A percentile compares a stretch with the other conserved stretches of the same genome.
phyloP scores from a whole-genome alignment of 257 asterid species.

The Solanum medicagineum region DNA sequence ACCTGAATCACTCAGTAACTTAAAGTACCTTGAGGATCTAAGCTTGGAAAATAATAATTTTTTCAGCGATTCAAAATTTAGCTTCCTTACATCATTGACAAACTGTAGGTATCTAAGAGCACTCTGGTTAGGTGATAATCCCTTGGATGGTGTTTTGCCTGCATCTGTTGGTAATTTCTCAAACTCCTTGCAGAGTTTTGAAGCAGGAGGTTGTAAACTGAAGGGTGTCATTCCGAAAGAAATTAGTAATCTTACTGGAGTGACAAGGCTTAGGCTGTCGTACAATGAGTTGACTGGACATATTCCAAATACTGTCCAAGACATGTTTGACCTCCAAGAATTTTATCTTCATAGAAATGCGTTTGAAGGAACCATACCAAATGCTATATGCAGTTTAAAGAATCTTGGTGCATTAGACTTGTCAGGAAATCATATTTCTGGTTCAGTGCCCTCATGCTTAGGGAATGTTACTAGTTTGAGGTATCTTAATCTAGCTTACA shows the following conservation, averaged over 20 bases:
- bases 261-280: not conserved
- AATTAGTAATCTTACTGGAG: not conserved
- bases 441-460: not conserved
- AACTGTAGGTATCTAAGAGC: not conserved
- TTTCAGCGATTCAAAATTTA: not conserved
- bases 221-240: not conserved
- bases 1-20: conserved; percentile 4
- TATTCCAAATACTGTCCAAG: not conserved
- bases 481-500: not conserved
- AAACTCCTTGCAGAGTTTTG: not conserved
- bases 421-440: not conserved
- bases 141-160: not conserved
- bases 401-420: not conserved
- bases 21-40: not conserved
- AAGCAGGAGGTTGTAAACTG: not conserved
- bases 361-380: not conserved
- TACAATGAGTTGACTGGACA: not conserved
- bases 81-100: not conserved
- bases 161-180: not conserved
- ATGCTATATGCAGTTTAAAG: not conserved
- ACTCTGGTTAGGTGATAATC: not conserved
- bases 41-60: not conserved
- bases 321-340: not conserved
- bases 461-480: not conserved
- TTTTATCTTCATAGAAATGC: not conserved